Base-by-base conservation (phyloP, 2,329 filamentous ascomycete genomes). In the Daldinia eschscholtzii region DNA sequence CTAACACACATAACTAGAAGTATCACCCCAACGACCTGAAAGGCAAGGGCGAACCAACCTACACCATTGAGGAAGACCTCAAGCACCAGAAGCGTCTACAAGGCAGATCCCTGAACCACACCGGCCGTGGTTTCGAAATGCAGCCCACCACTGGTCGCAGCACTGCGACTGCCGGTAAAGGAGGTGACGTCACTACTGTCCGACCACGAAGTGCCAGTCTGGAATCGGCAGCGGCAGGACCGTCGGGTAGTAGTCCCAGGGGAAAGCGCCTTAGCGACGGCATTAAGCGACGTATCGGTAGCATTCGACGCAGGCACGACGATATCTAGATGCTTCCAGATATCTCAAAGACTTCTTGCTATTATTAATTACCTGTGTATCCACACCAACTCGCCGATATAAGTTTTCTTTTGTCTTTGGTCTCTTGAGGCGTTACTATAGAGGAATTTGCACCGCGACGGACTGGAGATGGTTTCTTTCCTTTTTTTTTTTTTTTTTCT, bases 1-100 rank as follows among this genome's bases (percentile, higher is more conserved):
- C 20, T 23, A 23, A 23, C 15, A 41, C 13, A 26, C 18, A 4
- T n/a, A 23, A 33, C n/a, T 67, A 90, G 88, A 77, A 87, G 73
- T 96, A 97, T 79, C 87, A 88, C 63, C 90, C 91, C 5, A 88
- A 92, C 50, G 93, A 97, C 76, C 85, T 93, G 70, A 94, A 95
- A 79, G 93, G 93, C 75, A 93, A 96, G 80, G 92, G 92, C 50
- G 92, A 95, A 77, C 92, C 92, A 2, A 89, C 87, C 1, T 96
- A 87, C 80, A 88, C 89, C 6, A 85, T 91, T 37, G 93, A 95
- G 74, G 87, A 87, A 70, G 87, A 88, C 0, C 80, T 90, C 23
- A 92, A 92, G 78, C 85, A 87, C 28, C 85, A 74, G 20, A 76
- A 76, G 64, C 75, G 74, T 53, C 50, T 57, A 71, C 50, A 71